A percentile compares a stretch with the other conserved stretches of the same genome.
Evolutionary conservation across 1,284 basidiomycete species (phyloP).

Genomic region (Fomitopsis pinicola): DNA sequence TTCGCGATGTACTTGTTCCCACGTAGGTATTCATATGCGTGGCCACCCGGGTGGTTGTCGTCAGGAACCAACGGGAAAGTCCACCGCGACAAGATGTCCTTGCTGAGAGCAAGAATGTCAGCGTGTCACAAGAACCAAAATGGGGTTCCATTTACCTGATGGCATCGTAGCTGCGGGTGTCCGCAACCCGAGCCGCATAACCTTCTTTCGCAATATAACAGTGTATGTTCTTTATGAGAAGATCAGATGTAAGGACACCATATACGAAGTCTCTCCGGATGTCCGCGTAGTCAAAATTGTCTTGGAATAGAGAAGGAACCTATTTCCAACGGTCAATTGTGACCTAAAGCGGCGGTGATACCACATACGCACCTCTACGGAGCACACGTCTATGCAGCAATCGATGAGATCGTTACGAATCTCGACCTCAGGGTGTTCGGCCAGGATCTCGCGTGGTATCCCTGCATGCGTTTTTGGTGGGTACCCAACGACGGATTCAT

Average conservation of each 20-base stretch:
- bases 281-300: conserved; percentile 98
- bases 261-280: conserved; percentile 92
- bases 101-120: conserved; percentile 43
- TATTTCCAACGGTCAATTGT: conserved; percentile 24
- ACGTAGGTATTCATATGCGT: conserved; percentile 77
- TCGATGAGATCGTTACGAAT: conserved; percentile 86
- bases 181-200: conserved; percentile 86
- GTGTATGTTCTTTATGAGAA: conserved; percentile 93
- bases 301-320: conserved; percentile 96
- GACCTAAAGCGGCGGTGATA: not conserved
- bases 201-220: conserved; percentile 84
- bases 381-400: conserved; percentile 89
- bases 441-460: conserved; percentile 69
- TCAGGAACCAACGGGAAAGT: conserved; percentile 95
- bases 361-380: conserved; percentile 61
- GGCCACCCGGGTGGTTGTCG: conserved; percentile 82
- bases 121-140: not conserved
- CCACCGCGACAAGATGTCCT: conserved; percentile 90
- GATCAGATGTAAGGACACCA: conserved; percentile 93
- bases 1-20: conserved; percentile 86
- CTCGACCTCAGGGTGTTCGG: conserved; percentile 70
- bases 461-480: conserved; percentile 53
- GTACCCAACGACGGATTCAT: conserved; percentile 66
- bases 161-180: conserved; percentile 87
- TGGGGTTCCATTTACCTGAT: conserved; percentile 54